Evolutionary conservation across 495 filamentous ascomycete genomes (phyloP).

Genomic region (Penicillium pancosmium): DNA sequence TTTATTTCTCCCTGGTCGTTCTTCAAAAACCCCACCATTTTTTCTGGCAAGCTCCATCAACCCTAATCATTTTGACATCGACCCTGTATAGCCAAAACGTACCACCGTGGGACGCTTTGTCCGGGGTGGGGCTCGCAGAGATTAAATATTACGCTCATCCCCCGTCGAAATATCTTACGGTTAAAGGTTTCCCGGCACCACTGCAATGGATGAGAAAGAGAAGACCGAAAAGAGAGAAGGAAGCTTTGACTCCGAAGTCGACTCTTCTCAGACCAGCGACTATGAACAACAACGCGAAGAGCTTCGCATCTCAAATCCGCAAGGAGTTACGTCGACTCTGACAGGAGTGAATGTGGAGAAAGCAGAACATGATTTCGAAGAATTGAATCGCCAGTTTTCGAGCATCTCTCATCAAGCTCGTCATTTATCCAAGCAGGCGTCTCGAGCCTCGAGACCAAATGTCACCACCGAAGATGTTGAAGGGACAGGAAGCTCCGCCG

Average conservation of each 20-base stretch:
- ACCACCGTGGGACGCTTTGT: neutral
- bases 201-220: constrained; percentile 27
- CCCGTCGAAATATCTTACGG: neutral
- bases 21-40: neutral
- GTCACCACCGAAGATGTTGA: constrained; percentile 48
- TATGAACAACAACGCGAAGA: constrained; percentile 40
- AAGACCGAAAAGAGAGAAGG: constrained; percentile 19
- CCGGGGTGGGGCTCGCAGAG: neutral
- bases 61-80: neutral
- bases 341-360: constrained; percentile 67
- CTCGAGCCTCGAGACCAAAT: constrained; percentile 41
- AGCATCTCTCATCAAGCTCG: constrained; percentile 60
- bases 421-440: constrained; percentile 44
- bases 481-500: constrained; percentile 48
- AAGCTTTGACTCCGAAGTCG: constrained; percentile 30
- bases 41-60: neutral
- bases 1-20: neutral
- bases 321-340: constrained; percentile 49
- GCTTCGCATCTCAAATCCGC: constrained; percentile 32
- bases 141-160: neutral
- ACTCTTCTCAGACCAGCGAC: constrained; percentile 24
- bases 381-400: constrained; percentile 73
- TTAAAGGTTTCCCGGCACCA: neutral
- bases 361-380: constrained; percentile 76
- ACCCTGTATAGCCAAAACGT: neutral